Evolutionary conservation across 306 rosid species (phyloP).

Genomic region (Styphnolobium japonicum): DNA sequence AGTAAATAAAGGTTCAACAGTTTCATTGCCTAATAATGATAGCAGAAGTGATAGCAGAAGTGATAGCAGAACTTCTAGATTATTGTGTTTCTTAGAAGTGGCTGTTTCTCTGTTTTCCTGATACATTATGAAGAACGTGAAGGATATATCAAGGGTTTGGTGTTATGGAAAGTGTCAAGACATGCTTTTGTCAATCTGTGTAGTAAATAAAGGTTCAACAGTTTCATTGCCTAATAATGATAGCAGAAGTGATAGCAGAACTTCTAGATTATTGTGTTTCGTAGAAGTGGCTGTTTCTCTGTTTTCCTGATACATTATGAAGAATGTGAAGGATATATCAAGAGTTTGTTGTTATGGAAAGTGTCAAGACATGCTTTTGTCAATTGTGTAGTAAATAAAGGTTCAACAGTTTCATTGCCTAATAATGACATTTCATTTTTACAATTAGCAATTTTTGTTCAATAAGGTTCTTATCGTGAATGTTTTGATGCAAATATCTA

Average conservation of each 20-base stretch:
- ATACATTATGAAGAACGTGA: background rate
- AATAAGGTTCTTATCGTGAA: background rate
- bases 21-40: conserved; percentile 14
- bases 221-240: conserved; percentile 13
- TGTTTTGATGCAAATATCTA: conserved; percentile 1
- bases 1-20: background rate
- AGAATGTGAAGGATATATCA: background rate
- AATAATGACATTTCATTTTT: background rate
- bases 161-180: background rate
- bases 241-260: too few species aligned
- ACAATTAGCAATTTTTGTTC: background rate
- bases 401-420: conserved; percentile 16
- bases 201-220: background rate
- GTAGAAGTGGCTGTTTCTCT: background rate
- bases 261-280: too few species aligned
- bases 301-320: background rate
- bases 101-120: background rate
- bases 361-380: background rate
- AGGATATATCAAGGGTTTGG: background rate
- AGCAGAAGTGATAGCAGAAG: too few species aligned
- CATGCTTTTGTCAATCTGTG: background rate
- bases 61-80: too few species aligned
- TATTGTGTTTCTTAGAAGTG: background rate
- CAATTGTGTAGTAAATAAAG: background rate
- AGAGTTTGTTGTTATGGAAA: background rate